These are phyloP conservation scores for Eimeria maxima DNA, from an alignment of 169 alveolate species.

Conservation along the genomic window DNA sequence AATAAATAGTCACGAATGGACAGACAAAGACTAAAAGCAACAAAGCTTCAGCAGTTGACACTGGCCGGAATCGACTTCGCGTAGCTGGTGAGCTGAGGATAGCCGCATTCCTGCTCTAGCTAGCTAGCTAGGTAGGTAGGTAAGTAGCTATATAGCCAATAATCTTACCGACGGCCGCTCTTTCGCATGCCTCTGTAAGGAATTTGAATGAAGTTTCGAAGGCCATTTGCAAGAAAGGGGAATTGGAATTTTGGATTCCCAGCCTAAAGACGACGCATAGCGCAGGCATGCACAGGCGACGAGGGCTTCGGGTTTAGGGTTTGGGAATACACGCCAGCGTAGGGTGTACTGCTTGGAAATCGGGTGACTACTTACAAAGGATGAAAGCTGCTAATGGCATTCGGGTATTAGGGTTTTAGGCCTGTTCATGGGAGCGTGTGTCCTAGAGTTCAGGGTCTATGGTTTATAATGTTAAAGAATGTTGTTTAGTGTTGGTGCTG, in stretches of 20 bases:
- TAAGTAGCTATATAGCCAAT: neutral
- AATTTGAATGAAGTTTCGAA: constrained; percentile 98
- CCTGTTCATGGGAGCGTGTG: neutral
- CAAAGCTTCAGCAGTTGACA: too few relatives aligned
- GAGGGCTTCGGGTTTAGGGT: neutral
- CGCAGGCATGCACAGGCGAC: neutral
- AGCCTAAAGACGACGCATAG: neutral
- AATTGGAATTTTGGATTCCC: constrained; percentile 94
- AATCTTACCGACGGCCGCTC: constrained; percentile 80
- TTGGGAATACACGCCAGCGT: neutral
- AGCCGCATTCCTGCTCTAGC: neutral
- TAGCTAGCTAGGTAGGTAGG: neutral
- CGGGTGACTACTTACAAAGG: too few relatives aligned
- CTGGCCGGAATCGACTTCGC: too few relatives aligned
- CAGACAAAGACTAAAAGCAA: neutral
- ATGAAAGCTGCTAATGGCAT: neutral
- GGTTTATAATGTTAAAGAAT: neutral
- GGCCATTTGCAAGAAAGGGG: constrained; percentile 98
- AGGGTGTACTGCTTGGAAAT: too few relatives aligned
- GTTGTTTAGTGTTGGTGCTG: neutral
- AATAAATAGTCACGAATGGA: neutral
- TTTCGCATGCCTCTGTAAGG: constrained; percentile 91
- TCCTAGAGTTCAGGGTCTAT: neutral
- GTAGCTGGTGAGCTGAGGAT: too few relatives aligned
- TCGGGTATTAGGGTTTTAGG: neutral